Evolutionary conservation across 192 early-diverging fungal species (phyloP), one percentile per base, ranked within the genome.

Genomic region (Coemansia sp.): DNA sequence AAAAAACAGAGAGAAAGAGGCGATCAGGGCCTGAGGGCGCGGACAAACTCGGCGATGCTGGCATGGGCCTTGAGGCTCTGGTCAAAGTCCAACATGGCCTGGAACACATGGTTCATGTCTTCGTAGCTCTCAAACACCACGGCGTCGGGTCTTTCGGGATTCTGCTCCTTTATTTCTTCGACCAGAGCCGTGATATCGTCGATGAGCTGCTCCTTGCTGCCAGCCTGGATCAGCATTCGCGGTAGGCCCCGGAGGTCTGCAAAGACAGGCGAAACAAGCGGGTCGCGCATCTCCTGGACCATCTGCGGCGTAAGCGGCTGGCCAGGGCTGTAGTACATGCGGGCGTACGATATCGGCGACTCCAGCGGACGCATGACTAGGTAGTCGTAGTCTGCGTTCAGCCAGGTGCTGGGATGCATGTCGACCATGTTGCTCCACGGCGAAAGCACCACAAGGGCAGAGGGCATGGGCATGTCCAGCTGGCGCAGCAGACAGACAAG

Each of bases 341-440:
- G 46, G 4, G 56, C 18, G 30, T 58, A 28, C 3, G 25, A 29
- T 3, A 65, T 39, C 11, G 64, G 46, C 9, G 30, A 39, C 23
- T 20, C 47, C 18, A 51, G 23, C 10, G 35, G 18, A 9, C 14
- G 46, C 14, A 39, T 18, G 0, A 16, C 25, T 5, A 65, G 11
- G 35, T 49, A 65, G 47, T 65, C 64, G 25, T 25, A 52, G 16
- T 32, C 22, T 2, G 11, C 10, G 45, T 58, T 50, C 18, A 8
- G n/a, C 29, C 29, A 20, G 19, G 29, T 16, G 34, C 64, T 65
- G 11, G 55, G 55, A n/a, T 48, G 34, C 20, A 55, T 53, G 10
- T 24, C 25, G 47, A 45, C 36, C 20, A 65, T 30, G 36, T 65
- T 55, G 10, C 24, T 10, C 64, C 64, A 58, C 13, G 64, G 64